Conservation (phyloP, 2,329 filamentous ascomycete genomes). For the Pyrenochaeta sp. region DNA sequence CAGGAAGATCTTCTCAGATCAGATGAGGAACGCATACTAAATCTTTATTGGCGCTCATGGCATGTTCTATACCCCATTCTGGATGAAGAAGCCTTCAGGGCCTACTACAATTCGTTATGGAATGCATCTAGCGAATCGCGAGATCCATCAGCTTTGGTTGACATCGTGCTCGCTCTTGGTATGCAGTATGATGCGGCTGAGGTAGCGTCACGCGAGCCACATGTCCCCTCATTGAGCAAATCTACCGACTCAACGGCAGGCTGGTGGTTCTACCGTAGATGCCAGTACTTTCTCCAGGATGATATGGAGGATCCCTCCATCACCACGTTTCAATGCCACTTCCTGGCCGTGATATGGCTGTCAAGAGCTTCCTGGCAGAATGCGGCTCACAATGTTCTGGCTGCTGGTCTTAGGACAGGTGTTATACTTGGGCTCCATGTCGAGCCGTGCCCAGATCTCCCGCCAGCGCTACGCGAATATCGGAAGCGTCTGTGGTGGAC, state of each 20-base stretch:
- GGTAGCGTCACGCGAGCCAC: conserved; percentile 14
- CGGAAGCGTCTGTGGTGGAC: conserved; percentile 60
- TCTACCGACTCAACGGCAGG: conserved; percentile 37
- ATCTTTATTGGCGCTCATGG: conserved; percentile 59
- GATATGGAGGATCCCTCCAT: conserved; percentile 60
- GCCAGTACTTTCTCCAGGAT: conserved; percentile 54
- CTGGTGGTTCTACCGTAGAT: conserved; percentile 58
- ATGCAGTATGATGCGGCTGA: conserved; percentile 57
- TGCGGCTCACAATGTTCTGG: conserved; percentile 54
- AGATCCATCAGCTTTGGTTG: conserved; percentile 59
- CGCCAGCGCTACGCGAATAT: conserved; percentile 49
- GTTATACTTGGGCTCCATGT: conserved; percentile 60
- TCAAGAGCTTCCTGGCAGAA: conserved; percentile 60
- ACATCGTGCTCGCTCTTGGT: conserved; percentile 62
- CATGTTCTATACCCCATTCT: conserved; percentile 55
- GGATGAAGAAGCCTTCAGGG: conserved; percentile 56
- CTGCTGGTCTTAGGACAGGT: conserved; percentile 56
- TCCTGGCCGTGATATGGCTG: conserved; percentile 57
- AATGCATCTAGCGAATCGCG: conserved; percentile 34
- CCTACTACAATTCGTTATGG: conserved; percentile 50
- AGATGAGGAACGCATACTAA: conserved; percentile 59
- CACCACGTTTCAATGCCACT: conserved; percentile 59
- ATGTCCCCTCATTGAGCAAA: background rate
- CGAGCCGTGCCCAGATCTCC: conserved; percentile 52
- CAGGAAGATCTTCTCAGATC: conserved; percentile 46